Evolutionary conservation across 805 yeast species (phyloP).

Genomic region (Yarrowia yakushimensis): DNA sequence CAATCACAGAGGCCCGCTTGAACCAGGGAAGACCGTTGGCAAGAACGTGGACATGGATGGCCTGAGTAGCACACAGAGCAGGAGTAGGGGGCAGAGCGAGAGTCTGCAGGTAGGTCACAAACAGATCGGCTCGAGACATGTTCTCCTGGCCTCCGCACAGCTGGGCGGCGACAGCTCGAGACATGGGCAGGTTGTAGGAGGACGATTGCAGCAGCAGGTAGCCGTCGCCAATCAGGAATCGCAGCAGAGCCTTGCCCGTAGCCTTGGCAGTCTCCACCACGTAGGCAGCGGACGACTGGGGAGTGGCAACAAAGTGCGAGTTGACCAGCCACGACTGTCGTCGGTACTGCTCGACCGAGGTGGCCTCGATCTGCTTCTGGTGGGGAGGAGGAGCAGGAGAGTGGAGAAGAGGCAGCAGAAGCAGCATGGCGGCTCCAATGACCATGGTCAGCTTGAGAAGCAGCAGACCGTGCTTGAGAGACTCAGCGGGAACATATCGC

Average conservation of each 20-base stretch:
- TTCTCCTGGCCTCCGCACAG: conserved; percentile 40
- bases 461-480: conserved; percentile 18
- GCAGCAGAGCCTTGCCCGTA: conserved; percentile 30
- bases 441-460: conserved; percentile 33
- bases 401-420: conserved; percentile 34
- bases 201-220: conserved; percentile 28
- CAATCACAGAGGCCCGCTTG: conserved; percentile 25
- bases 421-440: conserved; percentile 34
- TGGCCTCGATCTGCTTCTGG: conserved; percentile 23
- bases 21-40: conserved; percentile 28
- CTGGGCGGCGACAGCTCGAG: conserved; percentile 39
- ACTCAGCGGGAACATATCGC: conserved; percentile 23
- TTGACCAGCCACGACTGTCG: conserved; percentile 33
- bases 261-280: conserved; percentile 25
- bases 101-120: conserved; percentile 34
- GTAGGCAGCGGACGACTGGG: conserved; percentile 22
- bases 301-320: conserved; percentile 32
- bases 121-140: conserved; percentile 31
- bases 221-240: conserved; percentile 32
- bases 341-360: conserved; percentile 16
- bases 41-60: conserved; percentile 36
- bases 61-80: conserved; percentile 33
- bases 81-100: conserved; percentile 32
- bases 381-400: conserved; percentile 12
- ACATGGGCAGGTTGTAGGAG: conserved; percentile 14